phyloP scores from a whole-genome alignment of 2,329 filamentous ascomycete genomes.

The Colletotrichum viniferum region DNA sequence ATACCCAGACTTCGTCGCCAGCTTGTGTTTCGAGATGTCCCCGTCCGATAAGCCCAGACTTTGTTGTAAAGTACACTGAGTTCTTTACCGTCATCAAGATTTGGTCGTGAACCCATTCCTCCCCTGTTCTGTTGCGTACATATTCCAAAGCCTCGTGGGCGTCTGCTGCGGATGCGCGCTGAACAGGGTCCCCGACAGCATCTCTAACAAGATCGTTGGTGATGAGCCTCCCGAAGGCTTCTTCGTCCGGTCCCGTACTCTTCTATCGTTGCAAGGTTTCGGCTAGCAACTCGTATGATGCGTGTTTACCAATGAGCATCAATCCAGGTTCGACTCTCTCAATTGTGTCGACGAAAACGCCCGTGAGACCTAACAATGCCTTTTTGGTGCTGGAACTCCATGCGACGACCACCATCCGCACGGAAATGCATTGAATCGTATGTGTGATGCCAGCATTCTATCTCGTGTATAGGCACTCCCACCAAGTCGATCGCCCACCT shows the following conservation, averaged over 20 bases:
- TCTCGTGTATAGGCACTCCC: background rate
- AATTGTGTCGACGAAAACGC: background rate
- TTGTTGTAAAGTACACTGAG: background rate
- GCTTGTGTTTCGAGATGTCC: background rate
- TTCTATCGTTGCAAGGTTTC: background rate
- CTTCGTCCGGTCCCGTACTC: background rate
- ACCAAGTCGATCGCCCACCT: background rate
- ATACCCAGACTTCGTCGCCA: background rate
- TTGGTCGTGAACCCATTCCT: background rate
- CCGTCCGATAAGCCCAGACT: background rate
- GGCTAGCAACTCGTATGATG: background rate
- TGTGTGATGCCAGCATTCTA: background rate
- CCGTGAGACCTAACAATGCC: background rate
- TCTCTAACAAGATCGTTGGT: background rate
- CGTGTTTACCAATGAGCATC: background rate
- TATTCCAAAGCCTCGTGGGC: background rate
- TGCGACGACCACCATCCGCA: background rate
- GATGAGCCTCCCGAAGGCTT: background rate
- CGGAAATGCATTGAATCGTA: background rate
- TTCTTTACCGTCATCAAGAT: background rate
- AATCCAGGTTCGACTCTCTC: background rate
- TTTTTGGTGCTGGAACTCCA: background rate
- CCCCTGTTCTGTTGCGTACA: background rate
- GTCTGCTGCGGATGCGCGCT: background rate
- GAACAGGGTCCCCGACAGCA: background rate